Evolutionary conservation across 768 basidiomycete species (phyloP).

Genomic region (Kwoniella mangroviensis): DNA sequence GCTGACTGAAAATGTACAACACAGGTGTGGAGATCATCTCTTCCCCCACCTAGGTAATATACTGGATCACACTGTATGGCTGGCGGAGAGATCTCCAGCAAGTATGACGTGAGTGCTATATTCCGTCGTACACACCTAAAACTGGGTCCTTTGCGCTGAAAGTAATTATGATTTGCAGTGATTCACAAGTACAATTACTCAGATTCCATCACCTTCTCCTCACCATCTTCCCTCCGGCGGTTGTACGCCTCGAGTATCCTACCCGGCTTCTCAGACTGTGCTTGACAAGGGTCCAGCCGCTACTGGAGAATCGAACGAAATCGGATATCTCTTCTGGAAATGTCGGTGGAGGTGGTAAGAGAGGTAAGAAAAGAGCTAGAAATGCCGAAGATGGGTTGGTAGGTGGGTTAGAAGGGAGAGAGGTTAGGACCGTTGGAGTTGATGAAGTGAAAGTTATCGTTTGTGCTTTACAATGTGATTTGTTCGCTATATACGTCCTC

Average conservation of each 20-base stretch:
- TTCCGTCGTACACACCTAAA: neutral
- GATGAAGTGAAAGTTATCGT: constrained; percentile 33
- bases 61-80: constrained; percentile 52
- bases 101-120: constrained; percentile 33
- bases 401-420: constrained; percentile 48
- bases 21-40: constrained; percentile 52
- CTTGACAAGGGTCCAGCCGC: constrained; percentile 28
- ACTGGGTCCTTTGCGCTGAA: too few species aligned
- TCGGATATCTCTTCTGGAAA: constrained; percentile 19
- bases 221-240: constrained; percentile 36
- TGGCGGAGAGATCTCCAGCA: constrained; percentile 42
- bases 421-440: constrained; percentile 18
- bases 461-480: constrained; percentile 42
- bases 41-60: constrained; percentile 53
- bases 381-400: constrained; percentile 54
- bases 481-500: neutral
- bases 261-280: constrained; percentile 43
- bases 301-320: constrained; percentile 32
- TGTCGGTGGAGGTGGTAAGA: constrained; percentile 34
- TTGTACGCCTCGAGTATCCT: constrained; percentile 40
- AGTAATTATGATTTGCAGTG: constrained; percentile 13
- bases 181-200: constrained; percentile 40
- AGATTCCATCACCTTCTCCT: constrained; percentile 45
- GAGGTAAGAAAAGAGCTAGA: constrained; percentile 55
- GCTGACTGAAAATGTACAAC: neutral